Conservation (phyloP, 1,139 yeast species). For the Suhomyces bokatorum region DNA sequence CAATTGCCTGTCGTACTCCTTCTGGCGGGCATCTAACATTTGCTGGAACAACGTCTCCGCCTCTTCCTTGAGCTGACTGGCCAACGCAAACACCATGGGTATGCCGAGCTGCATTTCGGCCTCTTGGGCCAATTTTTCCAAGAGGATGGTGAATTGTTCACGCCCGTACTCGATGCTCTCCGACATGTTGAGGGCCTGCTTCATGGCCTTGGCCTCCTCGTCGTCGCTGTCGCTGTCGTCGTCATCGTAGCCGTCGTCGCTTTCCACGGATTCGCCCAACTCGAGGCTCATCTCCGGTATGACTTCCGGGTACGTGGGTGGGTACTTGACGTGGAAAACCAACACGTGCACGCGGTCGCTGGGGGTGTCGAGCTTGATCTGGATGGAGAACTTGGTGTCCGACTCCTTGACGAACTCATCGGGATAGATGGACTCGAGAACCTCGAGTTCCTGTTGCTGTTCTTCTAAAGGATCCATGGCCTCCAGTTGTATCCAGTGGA, state of each 20-base stretch:
- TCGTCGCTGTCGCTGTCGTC: constrained; percentile 43
- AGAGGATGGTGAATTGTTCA: constrained; percentile 45
- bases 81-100: constrained; percentile 81
- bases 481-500: background rate
- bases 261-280: constrained; percentile 34
- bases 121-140: constrained; percentile 49
- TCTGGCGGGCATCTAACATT: constrained; percentile 58
- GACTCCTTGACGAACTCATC: constrained; percentile 64
- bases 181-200: constrained; percentile 50
- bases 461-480: constrained; percentile 75
- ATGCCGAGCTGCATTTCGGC: constrained; percentile 82
- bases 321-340: constrained; percentile 60
- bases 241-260: constrained; percentile 40
- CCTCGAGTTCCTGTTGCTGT: constrained; percentile 78
- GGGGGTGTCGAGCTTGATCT: constrained; percentile 57
- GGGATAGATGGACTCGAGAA: constrained; percentile 86
- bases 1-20: constrained; percentile 56
- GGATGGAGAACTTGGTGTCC: constrained; percentile 48
- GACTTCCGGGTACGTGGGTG: constrained; percentile 70
- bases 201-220: constrained; percentile 45
- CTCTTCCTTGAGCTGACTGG: constrained; percentile 74
- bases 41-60: constrained; percentile 66
- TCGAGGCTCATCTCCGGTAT: constrained; percentile 55
- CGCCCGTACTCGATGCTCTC: constrained; percentile 55
- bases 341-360: constrained; percentile 55